Conservation (phyloP, 495 filamentous ascomycete species). For the Margaritispora aquatica region DNA sequence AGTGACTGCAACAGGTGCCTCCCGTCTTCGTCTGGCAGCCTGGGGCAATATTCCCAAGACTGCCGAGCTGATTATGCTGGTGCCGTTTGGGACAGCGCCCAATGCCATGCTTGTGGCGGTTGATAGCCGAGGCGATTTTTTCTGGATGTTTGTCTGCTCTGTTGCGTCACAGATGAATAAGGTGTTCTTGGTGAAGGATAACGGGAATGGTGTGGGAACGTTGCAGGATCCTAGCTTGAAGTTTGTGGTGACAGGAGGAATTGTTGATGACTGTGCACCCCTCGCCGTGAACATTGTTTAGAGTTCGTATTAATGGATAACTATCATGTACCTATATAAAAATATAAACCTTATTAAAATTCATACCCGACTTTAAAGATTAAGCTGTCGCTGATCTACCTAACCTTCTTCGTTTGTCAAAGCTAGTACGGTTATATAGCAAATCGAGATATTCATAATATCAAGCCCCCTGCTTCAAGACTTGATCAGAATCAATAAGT, state of each 20-base stretch:
- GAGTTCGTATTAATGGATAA: too few species aligned
- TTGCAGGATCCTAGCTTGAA: not conserved
- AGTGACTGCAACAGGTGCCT: conserved; percentile 5
- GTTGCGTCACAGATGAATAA: not conserved
- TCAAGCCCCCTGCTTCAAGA: too few species aligned
- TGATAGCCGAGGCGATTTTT: conserved; percentile 1
- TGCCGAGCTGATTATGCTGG: conserved; percentile 3
- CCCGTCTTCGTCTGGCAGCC: conserved; percentile 15
- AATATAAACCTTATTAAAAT: too few species aligned
- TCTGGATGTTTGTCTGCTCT: not conserved
- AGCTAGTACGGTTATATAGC: too few species aligned
- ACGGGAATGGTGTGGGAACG: not conserved
- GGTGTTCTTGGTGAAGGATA: conserved; percentile 4
- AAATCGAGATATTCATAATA: too few species aligned
- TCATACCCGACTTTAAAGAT: too few species aligned
- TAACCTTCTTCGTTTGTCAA: too few species aligned
- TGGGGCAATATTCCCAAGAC: conserved; percentile 14
- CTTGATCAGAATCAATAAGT: too few species aligned
- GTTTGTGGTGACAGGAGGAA: conserved; percentile 2
- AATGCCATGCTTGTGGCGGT: not conserved
- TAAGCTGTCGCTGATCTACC: too few species aligned
- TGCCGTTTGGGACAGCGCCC: not conserved
- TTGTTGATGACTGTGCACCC: not conserved
- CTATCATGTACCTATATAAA: too few species aligned
- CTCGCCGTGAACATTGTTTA: too few species aligned